Evolutionary conservation across 2,329 filamentous ascomycete species (phyloP), one percentile per base, ranked within the genome.

Genomic region (Pseudocercospora fijiensis): DNA sequence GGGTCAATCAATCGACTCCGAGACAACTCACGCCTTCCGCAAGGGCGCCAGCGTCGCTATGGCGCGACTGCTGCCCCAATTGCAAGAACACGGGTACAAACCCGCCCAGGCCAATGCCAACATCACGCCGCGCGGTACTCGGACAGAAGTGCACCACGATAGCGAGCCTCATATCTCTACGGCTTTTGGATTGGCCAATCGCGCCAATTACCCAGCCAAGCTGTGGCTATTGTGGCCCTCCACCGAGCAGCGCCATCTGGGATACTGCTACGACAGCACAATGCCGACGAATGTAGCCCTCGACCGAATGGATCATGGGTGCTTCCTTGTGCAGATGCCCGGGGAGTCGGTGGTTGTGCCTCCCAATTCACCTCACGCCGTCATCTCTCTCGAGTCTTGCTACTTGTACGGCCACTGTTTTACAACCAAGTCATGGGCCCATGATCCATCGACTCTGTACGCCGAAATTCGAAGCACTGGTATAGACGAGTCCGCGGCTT

Each of bases 171-270:
- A 58, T 27, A 51, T 62, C 22, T 58, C 60, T n/a, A 52, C 53
- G 27, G 55, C 60, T 16, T 27, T 62, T 26, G 60, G 60, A 33
- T 30, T 52, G 18, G 37, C 33, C 20, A 27, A 43, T 52, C 53
- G 24, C 41, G 24, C 26, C 30, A 22, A 41, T 28, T 45, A 28
- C 45, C 57, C 61, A 20, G 33, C 55, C 18, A 59, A 63, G 45
- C 49, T 63, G 18, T 63, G 61, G 61, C 49, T 63, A n/a, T 45
- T 59, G n/a, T 63, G 61, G 61, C 61, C 61, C 53, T 63, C 61
- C 28, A 63, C 61, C 16, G 61, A 63, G 56, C 61, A 59, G 3
- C 56, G 49, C 24, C 56, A 63, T 47, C 57, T 59, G 13, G 26
- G 27, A 22, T 6, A 24, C 18, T 61, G 62, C 58, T 51, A 60